Evolutionary conservation across 495 filamentous ascomycete species (phyloP).

Genomic region (Neurospora sp.): DNA sequence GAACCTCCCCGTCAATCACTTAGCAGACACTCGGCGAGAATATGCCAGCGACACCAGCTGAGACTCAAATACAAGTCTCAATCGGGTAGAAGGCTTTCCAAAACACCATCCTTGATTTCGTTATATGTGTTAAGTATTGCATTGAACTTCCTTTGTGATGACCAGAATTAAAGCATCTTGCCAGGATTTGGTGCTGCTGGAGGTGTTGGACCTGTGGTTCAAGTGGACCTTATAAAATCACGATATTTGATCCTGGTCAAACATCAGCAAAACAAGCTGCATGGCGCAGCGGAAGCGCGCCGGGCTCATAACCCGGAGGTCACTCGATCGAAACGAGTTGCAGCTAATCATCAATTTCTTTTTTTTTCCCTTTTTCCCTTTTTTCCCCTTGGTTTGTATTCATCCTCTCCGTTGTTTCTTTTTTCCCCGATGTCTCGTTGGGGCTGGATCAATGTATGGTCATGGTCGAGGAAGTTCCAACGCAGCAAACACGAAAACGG

Average conservation of each 20-base stretch:
- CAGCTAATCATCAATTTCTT: constrained; percentile 6
- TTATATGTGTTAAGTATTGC: too few relatives aligned
- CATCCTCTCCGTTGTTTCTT: too few relatives aligned
- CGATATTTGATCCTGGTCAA: too few relatives aligned
- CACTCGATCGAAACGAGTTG: constrained; percentile 14
- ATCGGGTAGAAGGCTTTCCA: too few relatives aligned
- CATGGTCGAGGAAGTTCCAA: neutral
- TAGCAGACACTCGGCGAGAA: neutral
- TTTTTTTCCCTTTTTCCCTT: neutral
- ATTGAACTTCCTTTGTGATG: too few relatives aligned
- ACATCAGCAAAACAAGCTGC: neutral
- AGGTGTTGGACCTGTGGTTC: too few relatives aligned
- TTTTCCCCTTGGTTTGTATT: too few relatives aligned
- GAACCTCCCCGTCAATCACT: neutral
- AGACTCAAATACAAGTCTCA: neutral
- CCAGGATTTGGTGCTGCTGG: too few relatives aligned
- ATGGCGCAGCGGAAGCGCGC: constrained; percentile 16
- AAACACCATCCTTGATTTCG: too few relatives aligned
- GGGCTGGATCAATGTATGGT: neutral
- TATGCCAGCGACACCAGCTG: neutral
- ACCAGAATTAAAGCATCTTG: too few relatives aligned
- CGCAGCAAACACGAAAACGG: neutral
- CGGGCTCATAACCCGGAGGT: constrained; percentile 18
- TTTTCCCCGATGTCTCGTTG: too few relatives aligned
- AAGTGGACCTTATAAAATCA: neutral